Evolutionary conservation across 2,329 filamentous ascomycete species (phyloP).

Genomic region (Ascocoryne sarcoides): DNA sequence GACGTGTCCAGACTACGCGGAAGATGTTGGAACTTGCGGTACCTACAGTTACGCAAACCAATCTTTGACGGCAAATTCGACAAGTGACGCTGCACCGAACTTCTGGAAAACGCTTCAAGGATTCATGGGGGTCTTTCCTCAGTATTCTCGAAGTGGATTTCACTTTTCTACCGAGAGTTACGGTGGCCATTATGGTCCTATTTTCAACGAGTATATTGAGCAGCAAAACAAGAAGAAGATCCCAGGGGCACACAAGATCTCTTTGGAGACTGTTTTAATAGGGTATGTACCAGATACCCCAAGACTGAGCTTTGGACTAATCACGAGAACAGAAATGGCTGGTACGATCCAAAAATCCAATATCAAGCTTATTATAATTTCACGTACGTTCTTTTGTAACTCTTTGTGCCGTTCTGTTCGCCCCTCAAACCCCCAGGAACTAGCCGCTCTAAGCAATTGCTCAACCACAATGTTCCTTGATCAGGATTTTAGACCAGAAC

Average conservation of each 20-base stretch:
- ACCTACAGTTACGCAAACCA: slow-evolving; percentile 46
- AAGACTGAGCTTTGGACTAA: no score
- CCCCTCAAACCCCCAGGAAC: neutral
- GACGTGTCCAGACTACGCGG: slow-evolving; percentile 42
- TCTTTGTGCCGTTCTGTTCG: no score
- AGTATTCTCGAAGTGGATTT: slow-evolving; percentile 39
- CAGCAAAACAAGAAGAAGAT: slow-evolving; percentile 51
- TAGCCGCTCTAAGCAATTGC: no score
- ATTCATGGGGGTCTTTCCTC: slow-evolving; percentile 52
- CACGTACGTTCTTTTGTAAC: slow-evolving; percentile 26
- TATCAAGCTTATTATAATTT: slow-evolving; percentile 51
- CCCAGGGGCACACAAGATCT: slow-evolving; percentile 36
- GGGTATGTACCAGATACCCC: slow-evolving; percentile 25
- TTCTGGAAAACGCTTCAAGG: slow-evolving; percentile 55
- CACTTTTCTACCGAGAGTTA: slow-evolving; percentile 53
- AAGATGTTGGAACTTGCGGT: slow-evolving; percentile 36
- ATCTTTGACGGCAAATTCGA: slow-evolving; percentile 43
- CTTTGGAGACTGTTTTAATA: slow-evolving; percentile 42
- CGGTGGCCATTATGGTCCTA: slow-evolving; percentile 49
- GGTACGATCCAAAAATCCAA: slow-evolving; percentile 47
- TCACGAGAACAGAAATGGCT: slow-evolving; percentile 43
- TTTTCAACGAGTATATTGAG: slow-evolving; percentile 50
- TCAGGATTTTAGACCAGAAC: no score
- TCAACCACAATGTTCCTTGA: no score
- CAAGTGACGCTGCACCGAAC: slow-evolving; percentile 43